Conservation (phyloP, 768 basidiomycete species). For the Podaxis sp. region DNA sequence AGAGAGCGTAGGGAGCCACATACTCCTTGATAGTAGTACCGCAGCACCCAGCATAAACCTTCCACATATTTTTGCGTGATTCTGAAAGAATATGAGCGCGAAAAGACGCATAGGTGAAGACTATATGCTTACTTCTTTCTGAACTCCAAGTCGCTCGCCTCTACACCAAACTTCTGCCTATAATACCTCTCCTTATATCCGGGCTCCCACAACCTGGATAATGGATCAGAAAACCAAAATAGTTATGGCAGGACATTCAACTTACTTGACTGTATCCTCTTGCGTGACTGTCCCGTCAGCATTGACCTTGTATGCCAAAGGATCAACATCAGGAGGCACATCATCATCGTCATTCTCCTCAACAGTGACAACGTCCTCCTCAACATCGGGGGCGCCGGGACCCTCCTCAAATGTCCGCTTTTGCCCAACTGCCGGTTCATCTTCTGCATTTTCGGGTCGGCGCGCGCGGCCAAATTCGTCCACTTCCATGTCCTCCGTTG, state of each 20-base stretch:
- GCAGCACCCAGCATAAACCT: conserved; percentile 93
- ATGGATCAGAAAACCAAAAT: conserved; percentile 8
- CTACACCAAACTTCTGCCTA: conserved; percentile 84
- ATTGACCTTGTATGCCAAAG: conserved; percentile 72
- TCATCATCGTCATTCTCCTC: conserved; percentile 59
- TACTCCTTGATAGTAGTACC: conserved; percentile 99
- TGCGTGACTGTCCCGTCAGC: conserved; percentile 94
- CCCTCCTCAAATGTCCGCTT: conserved; percentile 55
- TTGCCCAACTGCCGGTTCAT: conserved; percentile 23
- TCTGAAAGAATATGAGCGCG: conserved; percentile 38
- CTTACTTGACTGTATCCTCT: conserved; percentile 89
- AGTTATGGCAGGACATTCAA: conserved; percentile 18
- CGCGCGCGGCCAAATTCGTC: conserved; percentile 16
- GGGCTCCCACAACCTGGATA: conserved; percentile 84
- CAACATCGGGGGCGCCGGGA: conserved; percentile 37
- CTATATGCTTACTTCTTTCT: conserved; percentile 60
- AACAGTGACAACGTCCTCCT: conserved; percentile 46
- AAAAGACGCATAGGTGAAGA: neutral
- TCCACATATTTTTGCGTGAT: conserved; percentile 86
- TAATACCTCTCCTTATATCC: conserved; percentile 97
- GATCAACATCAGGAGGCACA: conserved; percentile 26
- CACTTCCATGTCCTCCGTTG: conserved; percentile 7
- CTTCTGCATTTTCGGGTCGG: conserved; percentile 27
- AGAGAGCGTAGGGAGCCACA: conserved; percentile 23
- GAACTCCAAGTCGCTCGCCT: conserved; percentile 69